Base-by-base conservation (phyloP, 2,329 filamentous ascomycete genomes). In the Microsporum audouinii region DNA sequence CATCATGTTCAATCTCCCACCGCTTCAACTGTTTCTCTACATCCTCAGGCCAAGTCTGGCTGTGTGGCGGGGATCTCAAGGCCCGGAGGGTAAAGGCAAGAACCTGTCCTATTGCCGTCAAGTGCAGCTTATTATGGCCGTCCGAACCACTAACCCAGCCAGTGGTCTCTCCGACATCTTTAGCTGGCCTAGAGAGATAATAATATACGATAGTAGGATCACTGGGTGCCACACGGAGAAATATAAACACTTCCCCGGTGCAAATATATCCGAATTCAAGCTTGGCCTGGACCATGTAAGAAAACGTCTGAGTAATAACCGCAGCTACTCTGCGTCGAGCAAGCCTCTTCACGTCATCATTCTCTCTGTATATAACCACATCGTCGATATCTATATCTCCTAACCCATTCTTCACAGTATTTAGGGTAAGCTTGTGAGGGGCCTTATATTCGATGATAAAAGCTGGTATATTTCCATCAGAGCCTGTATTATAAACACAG, bases 241-340 rank as follows among this genome's bases (percentile, higher is more conserved):
- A 79, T 27, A 79, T 72, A 56, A 74, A 75, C 1, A 72, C 71
- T 66, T 80, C 73, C 14, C 75, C 75, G 2, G 74, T 80, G 12
- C 71, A 73, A 33, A 81, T 60, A 33, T 72, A 69, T n/a, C 78
- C 72, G 63, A 77, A 78, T 60, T 77, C 72, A 6, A 79, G 69
- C 0, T 79, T 75, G 12, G 67, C 69, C 57, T 76, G 64, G 5
- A 82, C 72, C 73, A 82, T 82, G 66, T 81, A 80, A 36, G 78
- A 72, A 65, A 77, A 82, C 0, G 72, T 75, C 67, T 82, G 75
- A 2, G 76, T 76, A 39, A 82, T 67, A 7, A 78, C 73, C 34
- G 78, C 73, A 6, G 73, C 71, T 0, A 75, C 69, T 2, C 77
- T 69, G 60, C 67, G 72, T 53, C 75, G 72, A 23, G 5, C 5